phyloP scores from a whole-genome alignment of 441 rosid species.

The Erodium texanum region DNA sequence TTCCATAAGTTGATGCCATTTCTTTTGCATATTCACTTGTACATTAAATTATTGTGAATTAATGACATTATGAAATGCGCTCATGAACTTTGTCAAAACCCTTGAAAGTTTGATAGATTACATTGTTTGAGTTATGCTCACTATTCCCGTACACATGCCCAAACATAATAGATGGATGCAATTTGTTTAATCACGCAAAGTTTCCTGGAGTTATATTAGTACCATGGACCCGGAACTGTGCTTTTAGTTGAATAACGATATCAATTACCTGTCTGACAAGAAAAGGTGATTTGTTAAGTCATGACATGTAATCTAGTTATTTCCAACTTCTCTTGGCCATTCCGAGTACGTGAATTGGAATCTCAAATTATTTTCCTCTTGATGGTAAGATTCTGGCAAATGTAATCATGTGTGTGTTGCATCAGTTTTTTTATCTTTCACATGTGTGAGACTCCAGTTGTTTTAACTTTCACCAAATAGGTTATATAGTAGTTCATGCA shows the following conservation, averaged over 20 bases:
- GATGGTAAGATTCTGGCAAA: no score
- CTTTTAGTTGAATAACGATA: background rate
- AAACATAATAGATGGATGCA: background rate
- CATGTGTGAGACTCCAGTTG: no score
- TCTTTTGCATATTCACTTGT: background rate
- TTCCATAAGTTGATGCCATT: constrained; percentile 8
- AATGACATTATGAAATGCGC: background rate
- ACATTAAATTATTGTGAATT: background rate
- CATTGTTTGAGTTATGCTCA: background rate
- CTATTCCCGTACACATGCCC: background rate
- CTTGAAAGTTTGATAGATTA: background rate
- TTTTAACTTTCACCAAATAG: no score
- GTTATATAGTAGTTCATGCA: no score
- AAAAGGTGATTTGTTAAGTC: no score
- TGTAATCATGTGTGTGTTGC: no score
- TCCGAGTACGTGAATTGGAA: no score
- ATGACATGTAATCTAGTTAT: no score
- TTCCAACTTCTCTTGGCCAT: no score
- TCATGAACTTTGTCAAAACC: background rate
- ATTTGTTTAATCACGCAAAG: background rate
- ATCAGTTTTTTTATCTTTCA: no score
- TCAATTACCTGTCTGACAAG: background rate
- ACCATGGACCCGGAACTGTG: background rate
- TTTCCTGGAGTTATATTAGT: background rate
- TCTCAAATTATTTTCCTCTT: no score